Percentiles rank a stretch among this genome's conserved stretches.
These are phyloP conservation scores for Colletotrichum higginsianum DNA, from an alignment of 2,329 filamentous ascomycete genomes.

Conservation along the genomic window DNA sequence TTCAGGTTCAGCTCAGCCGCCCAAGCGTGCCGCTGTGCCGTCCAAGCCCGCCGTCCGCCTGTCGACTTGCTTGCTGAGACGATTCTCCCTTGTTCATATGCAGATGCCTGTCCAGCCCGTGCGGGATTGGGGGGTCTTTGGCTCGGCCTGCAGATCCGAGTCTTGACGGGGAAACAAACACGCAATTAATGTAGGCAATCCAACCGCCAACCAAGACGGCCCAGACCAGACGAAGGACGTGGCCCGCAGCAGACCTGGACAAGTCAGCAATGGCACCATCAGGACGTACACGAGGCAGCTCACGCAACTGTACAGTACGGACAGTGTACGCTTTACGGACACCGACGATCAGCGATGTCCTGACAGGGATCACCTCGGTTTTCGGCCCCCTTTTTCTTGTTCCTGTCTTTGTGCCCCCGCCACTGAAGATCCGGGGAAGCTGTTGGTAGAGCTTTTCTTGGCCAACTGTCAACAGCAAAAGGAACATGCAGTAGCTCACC, in stretches of 20 bases:
- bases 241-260: neutral
- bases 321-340: neutral
- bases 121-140: conserved; percentile 24
- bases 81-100: neutral
- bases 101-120: conserved; percentile 31
- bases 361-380: conserved; percentile 35
- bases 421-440: conserved; percentile 40
- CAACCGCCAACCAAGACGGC: too few species aligned
- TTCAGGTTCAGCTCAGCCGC: conserved; percentile 25
- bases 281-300: neutral
- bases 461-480: neutral
- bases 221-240: neutral
- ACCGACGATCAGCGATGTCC: conserved; percentile 23
- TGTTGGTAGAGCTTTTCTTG: conserved; percentile 17
- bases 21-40: conserved; percentile 37
- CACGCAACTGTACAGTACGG: neutral
- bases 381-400: conserved; percentile 23
- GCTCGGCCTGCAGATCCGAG: conserved; percentile 26
- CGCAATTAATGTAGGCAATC: too few species aligned
- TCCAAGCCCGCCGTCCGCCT: conserved; percentile 29
- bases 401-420: conserved; percentile 25
- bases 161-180: too few species aligned
- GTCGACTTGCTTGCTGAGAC: neutral
- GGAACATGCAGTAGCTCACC: neutral
- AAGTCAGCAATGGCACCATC: conserved; percentile 3